Conservation (phyloP, 108 stramenopile species). For the Nitzschia inconspicua region DNA sequence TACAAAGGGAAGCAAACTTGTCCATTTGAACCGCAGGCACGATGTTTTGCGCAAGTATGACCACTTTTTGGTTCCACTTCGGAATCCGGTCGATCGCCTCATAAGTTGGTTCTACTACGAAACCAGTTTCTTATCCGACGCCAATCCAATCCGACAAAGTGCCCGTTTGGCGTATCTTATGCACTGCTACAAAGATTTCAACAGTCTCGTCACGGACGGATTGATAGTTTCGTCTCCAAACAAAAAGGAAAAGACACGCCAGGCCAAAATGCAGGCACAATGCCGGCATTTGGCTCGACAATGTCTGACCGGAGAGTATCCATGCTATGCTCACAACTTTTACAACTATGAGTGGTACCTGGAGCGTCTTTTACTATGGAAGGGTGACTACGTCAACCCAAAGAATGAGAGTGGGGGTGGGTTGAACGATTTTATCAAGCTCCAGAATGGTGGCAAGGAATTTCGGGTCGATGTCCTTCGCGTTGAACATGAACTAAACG, state of each 20-base stretch:
- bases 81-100: constrained; percentile 48
- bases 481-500: background rate
- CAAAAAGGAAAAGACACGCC: too few relatives aligned
- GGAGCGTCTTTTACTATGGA: constrained; percentile 1
- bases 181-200: background rate
- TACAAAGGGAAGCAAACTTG: background rate
- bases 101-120: constrained; percentile 40
- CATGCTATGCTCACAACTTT: constrained; percentile 6
- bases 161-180: too few relatives aligned
- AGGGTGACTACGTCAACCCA: background rate
- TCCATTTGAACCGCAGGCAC: background rate
- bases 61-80: constrained; percentile 35
- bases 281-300: background rate
- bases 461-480: background rate
- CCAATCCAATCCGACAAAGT: too few relatives aligned
- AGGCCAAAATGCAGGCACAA: background rate
- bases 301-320: constrained; percentile 2
- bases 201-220: background rate
- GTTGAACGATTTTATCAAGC: too few relatives aligned
- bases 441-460: background rate
- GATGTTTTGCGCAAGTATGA: background rate
- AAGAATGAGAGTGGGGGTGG: too few relatives aligned
- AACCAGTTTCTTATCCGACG: background rate
- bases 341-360: constrained; percentile 10
- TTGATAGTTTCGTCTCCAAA: too few relatives aligned